A percentile compares a stretch with the other conserved stretches of the same genome.
Evolutionary conservation across 164 flowering plant species (phyloP).

Genomic region (Aristolochia fimbriata): DNA sequence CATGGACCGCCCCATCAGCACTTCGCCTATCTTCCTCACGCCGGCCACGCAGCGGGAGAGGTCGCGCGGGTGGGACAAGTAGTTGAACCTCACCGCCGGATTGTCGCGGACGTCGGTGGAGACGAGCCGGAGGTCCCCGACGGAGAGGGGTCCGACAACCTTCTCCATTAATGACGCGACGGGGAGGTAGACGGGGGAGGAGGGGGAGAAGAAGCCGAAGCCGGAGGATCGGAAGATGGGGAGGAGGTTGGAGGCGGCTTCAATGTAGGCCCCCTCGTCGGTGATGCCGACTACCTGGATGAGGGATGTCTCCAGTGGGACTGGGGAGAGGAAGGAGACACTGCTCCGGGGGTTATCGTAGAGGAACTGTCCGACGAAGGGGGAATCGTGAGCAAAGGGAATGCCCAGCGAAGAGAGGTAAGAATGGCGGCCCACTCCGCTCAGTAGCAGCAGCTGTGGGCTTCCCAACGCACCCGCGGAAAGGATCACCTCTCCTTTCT

Average conservation of each 20-base stretch:
- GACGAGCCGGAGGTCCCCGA: conserved; percentile 54
- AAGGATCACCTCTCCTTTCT: conserved; percentile 59
- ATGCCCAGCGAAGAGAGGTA: conserved; percentile 68
- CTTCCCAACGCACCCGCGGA: conserved; percentile 82
- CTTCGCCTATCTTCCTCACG: conserved; percentile 42
- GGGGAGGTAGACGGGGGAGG: conserved; percentile 44
- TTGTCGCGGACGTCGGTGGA: conserved; percentile 56
- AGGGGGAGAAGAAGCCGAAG: conserved; percentile 26
- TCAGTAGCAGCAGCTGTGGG: conserved; percentile 73
- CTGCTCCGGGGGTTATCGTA: conserved; percentile 77
- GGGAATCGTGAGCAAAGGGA: conserved; percentile 48
- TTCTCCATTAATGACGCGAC: conserved; percentile 83
- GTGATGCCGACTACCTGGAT: conserved; percentile 90
- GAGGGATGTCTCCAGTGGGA: conserved; percentile 55
- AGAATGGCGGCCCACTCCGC: conserved; percentile 69
- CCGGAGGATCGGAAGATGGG: conserved; percentile 43
- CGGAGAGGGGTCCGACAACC: conserved; percentile 49
- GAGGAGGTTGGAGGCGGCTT: conserved; percentile 57
- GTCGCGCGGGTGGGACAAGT: conserved; percentile 51
- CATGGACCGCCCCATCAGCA: conserved; percentile 46
- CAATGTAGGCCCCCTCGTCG: conserved; percentile 42
- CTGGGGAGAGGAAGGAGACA: conserved; percentile 52
- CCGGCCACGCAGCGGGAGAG: conserved; percentile 55
- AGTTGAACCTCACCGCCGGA: conserved; percentile 76
- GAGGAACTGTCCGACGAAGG: conserved; percentile 57